Conservation (phyloP, 2,329 filamentous ascomycete species). For the Tolypocladium cylindrosporum region DNA sequence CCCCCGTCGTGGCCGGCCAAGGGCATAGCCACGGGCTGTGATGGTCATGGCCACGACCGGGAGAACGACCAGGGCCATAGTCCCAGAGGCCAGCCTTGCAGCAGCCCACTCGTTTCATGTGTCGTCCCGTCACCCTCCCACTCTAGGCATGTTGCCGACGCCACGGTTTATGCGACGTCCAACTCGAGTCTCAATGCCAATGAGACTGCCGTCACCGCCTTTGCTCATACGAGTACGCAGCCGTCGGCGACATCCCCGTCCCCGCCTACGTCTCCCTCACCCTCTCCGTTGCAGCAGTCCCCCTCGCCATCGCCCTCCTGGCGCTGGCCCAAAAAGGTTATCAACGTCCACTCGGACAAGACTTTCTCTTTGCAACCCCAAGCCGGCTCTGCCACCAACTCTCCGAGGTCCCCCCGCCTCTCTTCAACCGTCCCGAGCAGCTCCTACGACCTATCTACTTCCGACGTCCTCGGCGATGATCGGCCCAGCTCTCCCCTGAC, state of each 20-base stretch:
- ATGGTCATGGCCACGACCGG: neutral
- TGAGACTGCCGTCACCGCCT: neutral
- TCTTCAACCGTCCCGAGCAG: constrained; percentile 35
- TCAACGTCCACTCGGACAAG: constrained; percentile 46
- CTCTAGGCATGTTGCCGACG: neutral
- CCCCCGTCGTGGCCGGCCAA: neutral
- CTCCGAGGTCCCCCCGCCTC: constrained; percentile 27
- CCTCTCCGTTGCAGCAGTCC: constrained; percentile 4
- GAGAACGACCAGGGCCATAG: neutral
- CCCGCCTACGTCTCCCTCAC: constrained; percentile 4
- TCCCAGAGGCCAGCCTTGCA: neutral
- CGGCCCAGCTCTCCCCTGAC: constrained; percentile 39
- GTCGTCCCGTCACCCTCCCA: neutral
- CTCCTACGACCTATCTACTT: constrained; percentile 38
- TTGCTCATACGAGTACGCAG: neutral
- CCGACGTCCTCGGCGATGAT: constrained; percentile 37
- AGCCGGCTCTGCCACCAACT: constrained; percentile 16
- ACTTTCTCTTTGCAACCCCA: constrained; percentile 43
- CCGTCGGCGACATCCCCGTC: neutral
- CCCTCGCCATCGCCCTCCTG: constrained; percentile 15
- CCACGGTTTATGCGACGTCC: neutral
- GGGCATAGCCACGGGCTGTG: neutral
- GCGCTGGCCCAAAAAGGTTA: constrained; percentile 23
- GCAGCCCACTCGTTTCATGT: neutral
- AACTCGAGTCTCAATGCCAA: neutral